Evolutionary conservation across 768 basidiomycete species (phyloP), one percentile per base, ranked within the genome.

Genomic region (Agaricus sinodeliciosus): DNA sequence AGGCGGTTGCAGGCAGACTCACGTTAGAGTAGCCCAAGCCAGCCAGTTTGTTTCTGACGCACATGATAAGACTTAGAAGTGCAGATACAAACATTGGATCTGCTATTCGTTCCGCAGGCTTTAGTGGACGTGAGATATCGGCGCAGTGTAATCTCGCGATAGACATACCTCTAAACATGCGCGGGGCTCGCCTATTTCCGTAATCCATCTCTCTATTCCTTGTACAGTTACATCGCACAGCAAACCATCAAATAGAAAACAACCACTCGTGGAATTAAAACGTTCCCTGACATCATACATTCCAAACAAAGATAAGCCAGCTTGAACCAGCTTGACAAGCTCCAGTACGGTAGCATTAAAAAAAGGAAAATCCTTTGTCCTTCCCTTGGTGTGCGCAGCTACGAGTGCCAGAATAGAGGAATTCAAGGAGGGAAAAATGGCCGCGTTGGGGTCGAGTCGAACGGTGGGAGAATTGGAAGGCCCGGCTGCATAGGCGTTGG

Each of bases 161-260:
- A 34, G 49, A 59, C 61, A 57, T 72, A 73, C 86, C 75, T 90
- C 87, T 15, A 86, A 69, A 28, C 77, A 76, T 51, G 84, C 63
- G 57, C 74, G 75, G 7, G 76, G 77, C 57, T 80, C 80, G 11
- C 85, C 88, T 40, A 91, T 74, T 42, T 81, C 78, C 12, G 74
- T 60, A 27, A 80, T 78, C 89, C 90, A 93, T 47, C 67, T 70
- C 44, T 77, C 72, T 31, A 93, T 78, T 4, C 82, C 88, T 25
- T 84, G 80, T 25, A 88, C 78, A 0, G 90, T 90, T 12, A 74
- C 67, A 65, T 93, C 88, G 62, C 90, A 92, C 19, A 93, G 68
- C 12, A 93, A 72, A 1, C 90, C 90, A 64, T 92, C 82, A 40
- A 77, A 61, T 25, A 56, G 25, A 41, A 63, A 54, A 25, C 51